Base-by-base conservation (phyloP, 1,284 basidiomycete genomes). In the Irpex sp. region DNA sequence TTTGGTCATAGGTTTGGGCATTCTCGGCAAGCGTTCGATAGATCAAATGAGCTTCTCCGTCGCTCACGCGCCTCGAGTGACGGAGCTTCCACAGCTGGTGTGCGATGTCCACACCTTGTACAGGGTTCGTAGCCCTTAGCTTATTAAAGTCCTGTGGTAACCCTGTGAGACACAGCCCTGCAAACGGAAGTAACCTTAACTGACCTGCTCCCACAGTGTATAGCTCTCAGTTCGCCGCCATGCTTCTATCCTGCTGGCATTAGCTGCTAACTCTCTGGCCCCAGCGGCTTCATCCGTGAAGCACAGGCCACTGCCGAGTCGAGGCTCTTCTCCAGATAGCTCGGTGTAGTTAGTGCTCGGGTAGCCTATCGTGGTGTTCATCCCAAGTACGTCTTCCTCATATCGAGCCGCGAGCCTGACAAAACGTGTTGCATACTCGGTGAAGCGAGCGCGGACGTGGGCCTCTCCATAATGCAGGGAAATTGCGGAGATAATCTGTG, bases 1-100 rank as follows among this genome's bases (percentile, higher is more conserved):
- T 93, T 82, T 98, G 95, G 68, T 97, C 95, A 77, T 98, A 96
- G 0, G 90, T 88, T 73, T 88, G 89, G 49, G 95, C 86, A 70
- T 88, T 89, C 42, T 93, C 89, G 0, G 91, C 89, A 9, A 99
- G 82, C 2, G 91, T 89, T 13, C 89, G 86, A 83, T 95, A 93
- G 74, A 99, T 97, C 44, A 91, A 77, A 74, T 93, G 89, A 0
- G 90, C 90, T 82, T 99, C 95, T 1, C 82, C 79, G 70, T 90
- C 87, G 0, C 86, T 76, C 80, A 97, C 85, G 63, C 85, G 85
- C 77, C 89, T 91, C 6, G 86, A 88, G 70, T 90, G 85, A 15
- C 93, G 85, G 60, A 97, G 82, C 6, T 94, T 86, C 66, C 85
- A 86, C 11, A 97, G 81, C 78, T 96, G 95, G 80, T 97, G 93